A percentile compares a stretch with the other conserved stretches of the same genome.
Evolutionary conservation across 192 early-diverging fungal species (phyloP).

Genomic region (Entophlyctis helioformis): DNA sequence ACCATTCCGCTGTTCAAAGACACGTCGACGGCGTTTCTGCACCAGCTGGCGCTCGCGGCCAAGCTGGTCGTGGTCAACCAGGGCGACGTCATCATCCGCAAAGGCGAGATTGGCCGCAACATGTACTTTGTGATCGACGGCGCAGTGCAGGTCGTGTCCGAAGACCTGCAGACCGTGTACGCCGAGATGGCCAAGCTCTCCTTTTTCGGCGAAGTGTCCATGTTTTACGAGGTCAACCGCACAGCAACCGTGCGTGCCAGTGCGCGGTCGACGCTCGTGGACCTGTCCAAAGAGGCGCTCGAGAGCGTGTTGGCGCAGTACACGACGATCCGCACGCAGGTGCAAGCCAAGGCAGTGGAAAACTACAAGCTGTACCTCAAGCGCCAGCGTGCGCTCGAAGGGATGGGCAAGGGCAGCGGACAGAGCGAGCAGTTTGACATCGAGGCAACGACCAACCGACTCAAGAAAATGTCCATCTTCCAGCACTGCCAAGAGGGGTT

Average conservation of each 20-base stretch:
- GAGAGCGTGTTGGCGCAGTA: slow-evolving; percentile 22
- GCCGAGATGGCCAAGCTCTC: slow-evolving; percentile 25
- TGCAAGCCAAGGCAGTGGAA: slow-evolving; percentile 28
- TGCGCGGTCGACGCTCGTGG: slow-evolving; percentile 28
- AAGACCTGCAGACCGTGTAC: slow-evolving; percentile 29
- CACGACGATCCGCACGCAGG: slow-evolving; percentile 8
- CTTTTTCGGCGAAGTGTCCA: slow-evolving; percentile 45
- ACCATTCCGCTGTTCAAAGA: slow-evolving; percentile 36
- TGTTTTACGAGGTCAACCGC: slow-evolving; percentile 38
- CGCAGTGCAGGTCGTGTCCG: slow-evolving; percentile 32
- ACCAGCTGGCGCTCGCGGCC: slow-evolving; percentile 33
- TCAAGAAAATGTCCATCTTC: slow-evolving; percentile 32
- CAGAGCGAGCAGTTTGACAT: slow-evolving; percentile 19
- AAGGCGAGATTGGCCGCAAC: slow-evolving; percentile 26
- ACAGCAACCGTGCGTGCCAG: slow-evolving; percentile 34
- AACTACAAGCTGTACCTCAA: slow-evolving; percentile 31
- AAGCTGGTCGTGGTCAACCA: slow-evolving; percentile 23
- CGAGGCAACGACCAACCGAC: slow-evolving; percentile 26
- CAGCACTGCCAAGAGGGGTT: slow-evolving; percentile 28
- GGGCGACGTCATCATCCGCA: slow-evolving; percentile 23
- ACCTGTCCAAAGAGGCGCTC: slow-evolving; percentile 34
- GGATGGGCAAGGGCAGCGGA: slow-evolving; percentile 2
- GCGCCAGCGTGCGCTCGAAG: slow-evolving; percentile 21
- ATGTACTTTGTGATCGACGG: slow-evolving; percentile 49
- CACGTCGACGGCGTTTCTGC: slow-evolving; percentile 26